phyloP scores from a whole-genome alignment of 2,329 filamentous ascomycete species.

The Coniochaeta sp. region DNA sequence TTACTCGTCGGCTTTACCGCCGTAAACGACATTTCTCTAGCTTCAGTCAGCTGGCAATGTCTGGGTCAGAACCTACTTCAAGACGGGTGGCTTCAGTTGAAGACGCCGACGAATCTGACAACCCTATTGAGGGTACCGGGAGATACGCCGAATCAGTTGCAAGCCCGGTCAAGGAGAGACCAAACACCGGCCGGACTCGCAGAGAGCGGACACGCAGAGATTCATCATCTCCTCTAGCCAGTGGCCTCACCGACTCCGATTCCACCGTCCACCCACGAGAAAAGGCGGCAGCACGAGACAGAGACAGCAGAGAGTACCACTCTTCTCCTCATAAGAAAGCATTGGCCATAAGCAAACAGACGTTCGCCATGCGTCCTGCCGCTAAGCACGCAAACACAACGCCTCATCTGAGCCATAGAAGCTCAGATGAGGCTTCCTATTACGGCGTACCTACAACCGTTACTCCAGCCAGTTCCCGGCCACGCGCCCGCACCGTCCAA shows the following conservation, averaged over 20 bases:
- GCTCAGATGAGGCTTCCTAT: constrained; percentile 28
- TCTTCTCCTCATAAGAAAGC: constrained; percentile 15
- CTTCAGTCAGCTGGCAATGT: constrained; percentile 29
- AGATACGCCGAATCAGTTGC: constrained; percentile 41
- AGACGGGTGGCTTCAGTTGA: constrained; percentile 35
- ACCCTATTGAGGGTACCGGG: constrained; percentile 28
- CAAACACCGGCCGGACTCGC: constrained; percentile 44
- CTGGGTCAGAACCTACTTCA: constrained; percentile 23
- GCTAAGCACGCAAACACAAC: constrained; percentile 29
- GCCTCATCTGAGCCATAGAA: constrained; percentile 18
- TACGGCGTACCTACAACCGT: constrained; percentile 28
- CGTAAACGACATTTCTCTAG: neutral
- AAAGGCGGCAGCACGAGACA: neutral
- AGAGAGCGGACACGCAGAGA: constrained; percentile 30
- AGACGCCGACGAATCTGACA: constrained; percentile 43
- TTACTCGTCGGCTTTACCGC: neutral
- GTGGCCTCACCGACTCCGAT: constrained; percentile 33
- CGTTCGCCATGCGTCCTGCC: constrained; percentile 20
- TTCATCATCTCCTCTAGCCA: constrained; percentile 25
- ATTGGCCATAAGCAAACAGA: constrained; percentile 1
- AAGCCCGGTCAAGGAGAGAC: constrained; percentile 38
- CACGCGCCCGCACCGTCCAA: constrained; percentile 26
- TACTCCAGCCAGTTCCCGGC: constrained; percentile 23
- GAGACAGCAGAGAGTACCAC: neutral
- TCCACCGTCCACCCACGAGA: constrained; percentile 29